Conservation (phyloP, 2,329 filamentous ascomycete genomes). For the Purpureocillium lavendulum region DNA sequence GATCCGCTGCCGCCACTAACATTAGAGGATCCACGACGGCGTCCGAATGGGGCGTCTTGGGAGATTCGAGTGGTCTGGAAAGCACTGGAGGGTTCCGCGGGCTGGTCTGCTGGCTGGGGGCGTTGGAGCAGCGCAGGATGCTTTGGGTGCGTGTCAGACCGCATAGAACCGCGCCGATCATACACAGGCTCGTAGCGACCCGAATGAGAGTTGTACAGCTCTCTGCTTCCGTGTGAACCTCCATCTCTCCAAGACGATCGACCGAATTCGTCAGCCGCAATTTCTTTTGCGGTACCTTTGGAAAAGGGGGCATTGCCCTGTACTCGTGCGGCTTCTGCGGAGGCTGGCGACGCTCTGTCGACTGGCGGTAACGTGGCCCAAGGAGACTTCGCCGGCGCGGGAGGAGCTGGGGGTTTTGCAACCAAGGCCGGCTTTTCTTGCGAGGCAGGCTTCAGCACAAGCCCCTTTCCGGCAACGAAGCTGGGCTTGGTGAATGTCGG, state of each 20-base stretch:
- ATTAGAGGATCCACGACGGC: slow-evolving; percentile 81
- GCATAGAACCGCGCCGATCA: slow-evolving; percentile 64
- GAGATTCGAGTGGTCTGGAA: slow-evolving; percentile 71
- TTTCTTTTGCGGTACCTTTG: slow-evolving; percentile 62
- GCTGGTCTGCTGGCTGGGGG: slow-evolving; percentile 53
- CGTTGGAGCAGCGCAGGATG: slow-evolving; percentile 76
- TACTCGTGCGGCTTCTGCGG: slow-evolving; percentile 42
- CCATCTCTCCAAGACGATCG: slow-evolving; percentile 74
- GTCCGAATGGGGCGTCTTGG: slow-evolving; percentile 60
- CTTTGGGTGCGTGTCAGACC: slow-evolving; percentile 58
- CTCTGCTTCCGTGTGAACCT: slow-evolving; percentile 52
- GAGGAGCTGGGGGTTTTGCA: slow-evolving; percentile 58
- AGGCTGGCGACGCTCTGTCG: slow-evolving; percentile 66
- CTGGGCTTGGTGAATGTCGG: slow-evolving; percentile 35
- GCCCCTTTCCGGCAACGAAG: slow-evolving; percentile 45
- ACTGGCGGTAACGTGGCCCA: slow-evolving; percentile 85
- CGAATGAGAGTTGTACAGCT: slow-evolving; percentile 92
- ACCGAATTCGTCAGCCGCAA: slow-evolving; percentile 89
- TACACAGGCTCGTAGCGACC: slow-evolving; percentile 84
- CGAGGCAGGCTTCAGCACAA: slow-evolving; percentile 56
- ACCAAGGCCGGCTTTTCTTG: slow-evolving; percentile 66
- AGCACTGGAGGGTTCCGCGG: slow-evolving; percentile 75
- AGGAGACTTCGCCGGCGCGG: slow-evolving; percentile 74
- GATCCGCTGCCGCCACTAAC: slow-evolving; percentile 79
- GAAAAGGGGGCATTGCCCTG: slow-evolving; percentile 40